These are phyloP conservation scores for Amoeboaphelidium protococcarum DNA, from an alignment of 371 early-diverging fungal genomes.

Conservation along the genomic window DNA sequence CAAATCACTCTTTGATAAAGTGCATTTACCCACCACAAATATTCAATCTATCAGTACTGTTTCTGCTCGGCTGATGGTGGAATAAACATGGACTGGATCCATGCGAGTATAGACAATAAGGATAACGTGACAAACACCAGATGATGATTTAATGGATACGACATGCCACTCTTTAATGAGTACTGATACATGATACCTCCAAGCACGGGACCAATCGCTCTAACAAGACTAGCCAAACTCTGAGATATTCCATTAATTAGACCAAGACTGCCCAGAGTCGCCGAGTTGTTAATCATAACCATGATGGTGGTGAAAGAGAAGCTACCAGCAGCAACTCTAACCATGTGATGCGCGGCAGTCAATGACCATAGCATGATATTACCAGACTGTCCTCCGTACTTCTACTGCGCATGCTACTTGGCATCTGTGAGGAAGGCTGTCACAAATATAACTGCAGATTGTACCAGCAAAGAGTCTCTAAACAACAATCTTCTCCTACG, in stretches of 20 bases:
- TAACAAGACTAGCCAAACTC: conserved; percentile 24
- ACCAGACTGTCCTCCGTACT: too few species aligned
- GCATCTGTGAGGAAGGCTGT: not conserved
- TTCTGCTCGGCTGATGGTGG: too few species aligned
- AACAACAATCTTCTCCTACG: conserved; percentile 14
- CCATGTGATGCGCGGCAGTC: conserved; percentile 5
- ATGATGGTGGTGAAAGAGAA: conserved; percentile 28
- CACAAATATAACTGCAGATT: conserved; percentile 4
- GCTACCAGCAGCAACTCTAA: conserved; percentile 20
- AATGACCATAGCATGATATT: not conserved
- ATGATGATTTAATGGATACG: conserved; percentile 30
- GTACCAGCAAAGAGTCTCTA: conserved; percentile 12
- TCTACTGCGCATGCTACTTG: not conserved
- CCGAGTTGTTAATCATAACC: conserved; percentile 32
- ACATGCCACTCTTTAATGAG: conserved; percentile 22
- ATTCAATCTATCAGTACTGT: too few species aligned
- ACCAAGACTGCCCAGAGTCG: conserved; percentile 24
- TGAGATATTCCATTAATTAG: conserved; percentile 38
- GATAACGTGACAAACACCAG: conserved; percentile 23
- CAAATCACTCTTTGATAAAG: too few species aligned
- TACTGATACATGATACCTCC: conserved; percentile 34
- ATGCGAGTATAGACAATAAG: not conserved
- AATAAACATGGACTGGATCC: too few species aligned
- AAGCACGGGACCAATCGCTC: conserved; percentile 34
- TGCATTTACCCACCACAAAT: too few species aligned